A percentile compares a stretch with the other conserved stretches of the same genome.
Evolutionary conservation across 345 rosid genomes (phyloP).

Genomic region (Mangifera indica): DNA sequence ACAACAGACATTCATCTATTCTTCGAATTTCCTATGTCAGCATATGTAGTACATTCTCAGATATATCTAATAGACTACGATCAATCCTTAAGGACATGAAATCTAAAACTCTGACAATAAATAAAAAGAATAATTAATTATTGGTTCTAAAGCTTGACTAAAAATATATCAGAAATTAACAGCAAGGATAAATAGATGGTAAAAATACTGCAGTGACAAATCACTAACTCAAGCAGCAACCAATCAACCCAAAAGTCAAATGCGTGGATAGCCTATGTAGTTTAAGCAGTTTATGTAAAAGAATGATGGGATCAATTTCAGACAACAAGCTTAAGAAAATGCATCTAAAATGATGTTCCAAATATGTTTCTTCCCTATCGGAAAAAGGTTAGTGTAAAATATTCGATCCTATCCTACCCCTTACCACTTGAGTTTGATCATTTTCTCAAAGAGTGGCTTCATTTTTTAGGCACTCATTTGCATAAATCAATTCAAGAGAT

Average conservation of each 20-base stretch:
- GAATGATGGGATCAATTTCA: background rate
- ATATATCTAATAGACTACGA: background rate
- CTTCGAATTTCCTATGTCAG: background rate
- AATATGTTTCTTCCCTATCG: background rate
- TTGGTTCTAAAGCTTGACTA: background rate
- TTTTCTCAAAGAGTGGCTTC: background rate
- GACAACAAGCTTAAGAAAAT: background rate
- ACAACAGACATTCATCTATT: background rate
- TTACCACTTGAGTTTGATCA: background rate
- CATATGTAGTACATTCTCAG: background rate
- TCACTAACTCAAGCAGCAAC: background rate
- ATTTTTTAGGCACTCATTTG: background rate
- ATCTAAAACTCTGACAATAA: conserved; percentile 6
- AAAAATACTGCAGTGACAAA: background rate
- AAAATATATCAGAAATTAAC: background rate
- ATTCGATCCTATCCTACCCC: background rate
- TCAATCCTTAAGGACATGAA: background rate
- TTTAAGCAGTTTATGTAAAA: background rate
- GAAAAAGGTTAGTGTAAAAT: background rate
- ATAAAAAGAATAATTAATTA: background rate
- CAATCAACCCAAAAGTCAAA: background rate
- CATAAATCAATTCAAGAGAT: background rate
- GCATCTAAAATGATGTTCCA: background rate
- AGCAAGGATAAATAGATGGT: background rate
- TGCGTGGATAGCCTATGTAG: background rate